phyloP scores from a whole-genome alignment of 2,329 filamentous ascomycete genomes.

The Huntiella moniliformis region DNA sequence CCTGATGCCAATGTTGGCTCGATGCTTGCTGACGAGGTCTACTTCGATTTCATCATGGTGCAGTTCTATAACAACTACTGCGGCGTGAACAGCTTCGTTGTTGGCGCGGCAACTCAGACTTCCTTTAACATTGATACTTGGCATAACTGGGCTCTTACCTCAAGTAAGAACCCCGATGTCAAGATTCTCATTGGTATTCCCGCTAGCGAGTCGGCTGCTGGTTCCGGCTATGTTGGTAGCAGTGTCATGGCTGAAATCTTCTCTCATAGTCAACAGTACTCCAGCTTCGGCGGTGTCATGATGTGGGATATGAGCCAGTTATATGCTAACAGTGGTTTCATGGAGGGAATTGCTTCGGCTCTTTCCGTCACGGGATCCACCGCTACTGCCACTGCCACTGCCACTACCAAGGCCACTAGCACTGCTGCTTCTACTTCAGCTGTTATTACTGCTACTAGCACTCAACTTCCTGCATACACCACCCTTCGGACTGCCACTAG shows the following conservation, averaged over 20 bases:
- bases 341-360: slow-evolving; percentile 24
- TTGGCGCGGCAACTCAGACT: slow-evolving; percentile 16
- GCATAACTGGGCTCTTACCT: slow-evolving; percentile 43
- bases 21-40: slow-evolving; percentile 22
- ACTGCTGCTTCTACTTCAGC: slow-evolving; percentile 16
- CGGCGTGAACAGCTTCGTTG: slow-evolving; percentile 30
- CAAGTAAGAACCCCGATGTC: slow-evolving; percentile 32
- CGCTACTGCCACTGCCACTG: slow-evolving; percentile 18
- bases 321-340: slow-evolving; percentile 35
- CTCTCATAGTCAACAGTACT: slow-evolving; percentile 19
- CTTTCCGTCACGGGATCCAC: slow-evolving; percentile 14
- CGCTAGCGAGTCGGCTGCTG: slow-evolving; percentile 17
- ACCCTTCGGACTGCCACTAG: slow-evolving; percentile 10
- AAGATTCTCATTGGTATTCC: slow-evolving; percentile 29
- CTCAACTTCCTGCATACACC: background rate
- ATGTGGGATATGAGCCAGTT: slow-evolving; percentile 27
- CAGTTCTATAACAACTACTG: slow-evolving; percentile 40
- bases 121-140: slow-evolving; percentile 27
- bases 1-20: slow-evolving; percentile 18
- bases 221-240: slow-evolving; percentile 23
- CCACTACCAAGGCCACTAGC: slow-evolving; percentile 19
- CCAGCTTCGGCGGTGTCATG: slow-evolving; percentile 27
- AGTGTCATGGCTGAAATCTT: slow-evolving; percentile 20
- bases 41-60: slow-evolving; percentile 26
- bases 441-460: background rate